Conservation (phyloP, 2,329 filamentous ascomycete genomes). For the Claviceps spartinae region DNA sequence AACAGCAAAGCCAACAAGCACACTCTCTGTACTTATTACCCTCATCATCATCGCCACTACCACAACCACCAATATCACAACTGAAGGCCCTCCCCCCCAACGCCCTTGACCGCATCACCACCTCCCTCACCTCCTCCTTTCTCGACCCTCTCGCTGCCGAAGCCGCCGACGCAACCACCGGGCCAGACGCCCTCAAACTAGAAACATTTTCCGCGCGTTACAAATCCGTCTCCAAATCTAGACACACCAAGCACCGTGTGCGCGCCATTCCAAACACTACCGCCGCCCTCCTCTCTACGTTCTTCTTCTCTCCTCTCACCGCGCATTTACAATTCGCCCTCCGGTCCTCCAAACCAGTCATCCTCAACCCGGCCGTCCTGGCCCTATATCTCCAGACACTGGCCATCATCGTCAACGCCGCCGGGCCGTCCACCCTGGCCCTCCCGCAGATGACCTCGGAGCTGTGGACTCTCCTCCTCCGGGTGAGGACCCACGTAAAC, state of each 20-base stretch:
- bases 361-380: slow-evolving; percentile 63
- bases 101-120: slow-evolving; percentile 55
- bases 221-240: slow-evolving; percentile 16
- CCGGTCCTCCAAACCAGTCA: slow-evolving; percentile 38
- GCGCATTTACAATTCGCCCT: slow-evolving; percentile 62
- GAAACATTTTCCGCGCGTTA: slow-evolving; percentile 64
- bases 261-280: slow-evolving; percentile 62
- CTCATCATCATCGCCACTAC: neutral
- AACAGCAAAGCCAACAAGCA: slow-evolving; percentile 14
- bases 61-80: slow-evolving; percentile 4
- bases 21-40: slow-evolving; percentile 8
- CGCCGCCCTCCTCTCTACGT: slow-evolving; percentile 57
- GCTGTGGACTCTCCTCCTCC: slow-evolving; percentile 68
- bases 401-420: slow-evolving; percentile 66
- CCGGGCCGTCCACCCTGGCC: slow-evolving; percentile 63
- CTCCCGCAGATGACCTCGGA: slow-evolving; percentile 73
- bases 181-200: slow-evolving; percentile 76
- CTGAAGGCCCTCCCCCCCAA: slow-evolving; percentile 41
- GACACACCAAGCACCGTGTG: slow-evolving; percentile 25
- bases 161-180: slow-evolving; percentile 66
- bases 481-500: slow-evolving; percentile 45
- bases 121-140: slow-evolving; percentile 54
- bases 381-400: slow-evolving; percentile 76
- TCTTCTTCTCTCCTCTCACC: slow-evolving; percentile 78
- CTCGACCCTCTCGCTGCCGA: slow-evolving; percentile 69